Evolutionary conservation across 306 rosid species (phyloP), one percentile per base, ranked within the genome.

Genomic region (Gillenia trifoliata): DNA sequence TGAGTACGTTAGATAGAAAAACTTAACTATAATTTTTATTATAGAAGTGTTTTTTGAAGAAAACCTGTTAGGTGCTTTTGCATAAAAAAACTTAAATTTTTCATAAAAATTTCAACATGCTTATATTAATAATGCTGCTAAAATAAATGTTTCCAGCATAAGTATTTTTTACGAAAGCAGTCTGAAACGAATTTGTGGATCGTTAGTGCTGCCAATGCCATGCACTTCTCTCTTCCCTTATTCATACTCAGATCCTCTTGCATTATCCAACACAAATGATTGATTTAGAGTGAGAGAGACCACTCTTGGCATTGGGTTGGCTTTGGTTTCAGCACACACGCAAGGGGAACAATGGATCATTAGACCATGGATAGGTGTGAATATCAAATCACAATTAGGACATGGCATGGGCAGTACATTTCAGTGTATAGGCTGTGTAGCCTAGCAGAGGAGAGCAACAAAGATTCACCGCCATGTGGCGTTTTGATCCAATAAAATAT

Each of bases 321-420:
- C 75, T 23, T 54, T 55, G 52, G 65, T 34, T 70, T 23, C 66
- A 56, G 54, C 26, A 36, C 33, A 71, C 75, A 71, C 66, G 54
- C 66, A 56, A 23, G 54, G 22, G 12, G 29, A 1, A 11, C 12
- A 25, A 57, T 57, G 63, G 8, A 45, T 15, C 41, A 22, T 55
- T 22, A n/a, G 56, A 50, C 26, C 61, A 55, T 55, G 61, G 16
- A 50, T 50, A 22, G 56, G 56, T 57, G 19, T 25, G 31, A 11
- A 11, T 59, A 59, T 59, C 64, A 59, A 23, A 11, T 57, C 30
- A 23, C 64, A 7, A 29, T 25, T 43, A 68, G 60, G 73, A 11
- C 60, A 47, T 47, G 17, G 20, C 11, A 11, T 10, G 17, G 54
- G 15, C 4, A 7, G 56, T 55, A 9, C 38, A 28, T 28, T 68